Conservation (phyloP, 805 yeast species). For the Sugiyamaella floridensis region DNA sequence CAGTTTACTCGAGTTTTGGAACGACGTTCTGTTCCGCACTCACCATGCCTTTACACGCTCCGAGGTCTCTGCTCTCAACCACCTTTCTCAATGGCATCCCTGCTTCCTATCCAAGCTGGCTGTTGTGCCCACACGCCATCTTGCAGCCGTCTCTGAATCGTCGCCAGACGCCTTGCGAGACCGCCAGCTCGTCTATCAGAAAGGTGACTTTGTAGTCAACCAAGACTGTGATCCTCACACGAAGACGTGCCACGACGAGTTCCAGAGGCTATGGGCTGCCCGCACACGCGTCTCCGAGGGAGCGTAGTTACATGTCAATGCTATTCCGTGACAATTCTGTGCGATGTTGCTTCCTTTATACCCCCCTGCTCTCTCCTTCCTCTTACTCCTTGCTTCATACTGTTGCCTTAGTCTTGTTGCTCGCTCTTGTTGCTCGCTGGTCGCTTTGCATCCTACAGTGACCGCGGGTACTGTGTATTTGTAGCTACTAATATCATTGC, state of each 20-base stretch:
- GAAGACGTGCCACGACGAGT: slow-evolving; percentile 25
- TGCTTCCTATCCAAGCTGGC: slow-evolving; percentile 64
- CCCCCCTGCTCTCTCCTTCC: neutral
- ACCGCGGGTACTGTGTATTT: neutral
- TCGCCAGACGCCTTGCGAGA: slow-evolving; percentile 33
- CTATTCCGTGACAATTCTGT: too few species aligned
- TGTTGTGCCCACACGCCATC: slow-evolving; percentile 56
- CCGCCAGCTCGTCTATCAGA: slow-evolving; percentile 38
- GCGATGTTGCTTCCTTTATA: neutral
- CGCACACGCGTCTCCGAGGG: slow-evolving; percentile 19
- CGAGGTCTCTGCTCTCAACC: slow-evolving; percentile 58
- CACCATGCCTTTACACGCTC: slow-evolving; percentile 48
- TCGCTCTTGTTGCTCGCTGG: too few species aligned
- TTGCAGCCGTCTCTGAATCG: slow-evolving; percentile 30
- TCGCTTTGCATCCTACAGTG: too few species aligned
- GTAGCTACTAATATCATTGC: neutral
- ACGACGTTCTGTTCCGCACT: slow-evolving; percentile 60
- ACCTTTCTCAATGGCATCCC: slow-evolving; percentile 93
- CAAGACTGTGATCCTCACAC: slow-evolving; percentile 37
- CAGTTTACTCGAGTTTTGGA: slow-evolving; percentile 72
- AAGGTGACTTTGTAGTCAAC: slow-evolving; percentile 62
- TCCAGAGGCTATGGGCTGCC: slow-evolving; percentile 25
- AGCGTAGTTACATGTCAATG: neutral
- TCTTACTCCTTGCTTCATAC: too few species aligned
- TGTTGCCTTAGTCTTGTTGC: neutral